Conservation (phyloP, 139 green algal species). For the Coelastrella sp. region DNA sequence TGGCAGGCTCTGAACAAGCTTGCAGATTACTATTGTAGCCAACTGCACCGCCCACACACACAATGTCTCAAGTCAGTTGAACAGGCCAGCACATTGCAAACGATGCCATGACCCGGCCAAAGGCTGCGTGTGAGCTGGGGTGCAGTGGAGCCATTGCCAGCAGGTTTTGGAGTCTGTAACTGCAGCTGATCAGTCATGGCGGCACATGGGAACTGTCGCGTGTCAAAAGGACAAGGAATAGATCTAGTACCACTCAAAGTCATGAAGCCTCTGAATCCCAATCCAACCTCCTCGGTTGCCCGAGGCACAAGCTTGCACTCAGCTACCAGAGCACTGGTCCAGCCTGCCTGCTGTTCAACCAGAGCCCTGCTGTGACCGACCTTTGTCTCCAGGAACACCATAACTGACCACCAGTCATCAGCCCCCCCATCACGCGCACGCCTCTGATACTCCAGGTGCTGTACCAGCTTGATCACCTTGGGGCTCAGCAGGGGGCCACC, state of each 20-base stretch:
- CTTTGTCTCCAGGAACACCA: slow-evolving; percentile 43
- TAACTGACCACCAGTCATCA: slow-evolving; percentile 37
- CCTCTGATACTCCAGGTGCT: not conserved
- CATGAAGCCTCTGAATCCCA: no score
- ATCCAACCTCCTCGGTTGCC: no score
- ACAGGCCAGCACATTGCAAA: not conserved
- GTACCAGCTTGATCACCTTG: slow-evolving; percentile 19
- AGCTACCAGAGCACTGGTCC: not conserved
- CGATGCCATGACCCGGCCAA: not conserved
- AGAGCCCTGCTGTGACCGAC: not conserved
- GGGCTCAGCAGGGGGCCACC: slow-evolving; percentile 1
- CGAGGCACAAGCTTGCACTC: no score
- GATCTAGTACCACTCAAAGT: no score
- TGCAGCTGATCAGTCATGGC: no score
- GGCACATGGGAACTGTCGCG: no score
- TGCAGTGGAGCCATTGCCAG: not conserved
- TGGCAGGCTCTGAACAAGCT: slow-evolving; percentile 29
- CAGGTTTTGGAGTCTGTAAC: not conserved
- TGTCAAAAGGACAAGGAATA: no score
- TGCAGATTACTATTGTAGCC: slow-evolving; percentile 18
- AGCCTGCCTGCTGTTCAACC: not conserved
- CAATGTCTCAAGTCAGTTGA: not conserved
- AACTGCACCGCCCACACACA: not conserved
- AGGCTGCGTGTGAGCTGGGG: no score
- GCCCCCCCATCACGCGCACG: not conserved